Percentiles rank a stretch among this genome's conserved stretches.
phyloP scores from a whole-genome alignment of 306 rosid genomes.

The Ceratonia siliqua region DNA sequence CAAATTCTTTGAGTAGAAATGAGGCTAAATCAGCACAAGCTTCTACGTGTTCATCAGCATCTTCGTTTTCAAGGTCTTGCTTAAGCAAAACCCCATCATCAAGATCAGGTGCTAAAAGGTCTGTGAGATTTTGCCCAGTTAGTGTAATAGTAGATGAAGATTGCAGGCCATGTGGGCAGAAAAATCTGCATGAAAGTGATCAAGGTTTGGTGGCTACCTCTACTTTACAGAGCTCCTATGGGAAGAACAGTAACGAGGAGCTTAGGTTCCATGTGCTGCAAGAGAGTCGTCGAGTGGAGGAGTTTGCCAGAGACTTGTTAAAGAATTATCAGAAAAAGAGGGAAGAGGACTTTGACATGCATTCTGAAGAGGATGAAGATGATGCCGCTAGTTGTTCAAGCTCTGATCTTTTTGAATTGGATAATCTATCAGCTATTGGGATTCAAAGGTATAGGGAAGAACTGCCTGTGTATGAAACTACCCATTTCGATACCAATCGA shows the following conservation, averaged over 20 bases:
- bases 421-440: slow-evolving; percentile 81
- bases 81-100: slow-evolving; percentile 82
- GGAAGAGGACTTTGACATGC: slow-evolving; percentile 39
- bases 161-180: slow-evolving; percentile 83
- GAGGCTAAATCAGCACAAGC: slow-evolving; percentile 39
- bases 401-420: slow-evolving; percentile 97
- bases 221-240: slow-evolving; percentile 15
- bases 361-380: slow-evolving; percentile 51
- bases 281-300: slow-evolving; percentile 58
- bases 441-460: slow-evolving; percentile 87
- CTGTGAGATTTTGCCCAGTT: slow-evolving; percentile 85
- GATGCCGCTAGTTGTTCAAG: slow-evolving; percentile 81
- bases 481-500: slow-evolving; percentile 75
- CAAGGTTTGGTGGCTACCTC: slow-evolving; percentile 25
- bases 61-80: slow-evolving; percentile 96
- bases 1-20: slow-evolving; percentile 22
- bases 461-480: slow-evolving; percentile 94
- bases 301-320: slow-evolving; percentile 62
- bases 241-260: slow-evolving; percentile 34
- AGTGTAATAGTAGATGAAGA: slow-evolving; percentile 86
- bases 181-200: slow-evolving; percentile 49
- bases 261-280: slow-evolving; percentile 53
- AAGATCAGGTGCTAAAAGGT: slow-evolving; percentile 67
- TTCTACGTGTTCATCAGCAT: slow-evolving; percentile 75
- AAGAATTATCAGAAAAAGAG: slow-evolving; percentile 59